These are phyloP conservation scores for Globisporangium paddicum DNA, from an alignment of 352 stramenopile genomes.

Conservation along the genomic window DNA sequence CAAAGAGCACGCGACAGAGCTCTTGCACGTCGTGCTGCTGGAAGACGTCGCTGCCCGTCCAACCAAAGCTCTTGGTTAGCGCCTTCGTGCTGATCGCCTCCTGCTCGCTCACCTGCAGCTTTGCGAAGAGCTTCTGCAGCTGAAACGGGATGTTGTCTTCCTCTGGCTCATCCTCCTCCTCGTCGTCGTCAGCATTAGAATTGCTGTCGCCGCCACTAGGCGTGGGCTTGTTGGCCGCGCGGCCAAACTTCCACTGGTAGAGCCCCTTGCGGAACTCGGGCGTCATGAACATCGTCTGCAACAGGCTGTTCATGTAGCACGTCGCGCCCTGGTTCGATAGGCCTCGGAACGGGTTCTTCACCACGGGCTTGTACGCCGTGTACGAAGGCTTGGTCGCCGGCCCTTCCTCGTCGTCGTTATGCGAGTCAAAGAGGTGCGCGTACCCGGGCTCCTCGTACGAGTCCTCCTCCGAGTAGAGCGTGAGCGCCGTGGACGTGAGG, in stretches of 20 bases:
- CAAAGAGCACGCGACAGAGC: slow-evolving; percentile 87
- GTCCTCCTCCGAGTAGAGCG: slow-evolving; percentile 32
- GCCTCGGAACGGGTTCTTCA: slow-evolving; percentile 61
- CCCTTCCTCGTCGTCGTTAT: slow-evolving; percentile 11
- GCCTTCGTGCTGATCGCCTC: slow-evolving; percentile 75
- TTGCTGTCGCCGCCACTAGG: neutral
- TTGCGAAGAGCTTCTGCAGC: slow-evolving; percentile 90
- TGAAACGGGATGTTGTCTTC: slow-evolving; percentile 86
- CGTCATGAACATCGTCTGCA: slow-evolving; percentile 92
- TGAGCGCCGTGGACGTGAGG: slow-evolving; percentile 38
- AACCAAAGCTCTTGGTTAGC: slow-evolving; percentile 91
- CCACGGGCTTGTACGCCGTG: neutral
- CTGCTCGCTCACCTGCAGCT: slow-evolving; percentile 78
- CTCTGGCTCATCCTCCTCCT: slow-evolving; percentile 41
- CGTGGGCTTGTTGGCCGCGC: slow-evolving; percentile 6
- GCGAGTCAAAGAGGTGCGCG: slow-evolving; percentile 55
- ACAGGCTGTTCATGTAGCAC: slow-evolving; percentile 94
- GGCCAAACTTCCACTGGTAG: slow-evolving; percentile 54
- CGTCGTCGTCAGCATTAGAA: slow-evolving; percentile 17
- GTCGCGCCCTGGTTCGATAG: slow-evolving; percentile 89
- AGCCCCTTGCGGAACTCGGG: slow-evolving; percentile 80
- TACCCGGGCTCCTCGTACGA: slow-evolving; percentile 22
- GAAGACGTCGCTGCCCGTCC: slow-evolving; percentile 85
- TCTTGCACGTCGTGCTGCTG: slow-evolving; percentile 93
- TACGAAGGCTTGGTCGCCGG: slow-evolving; percentile 8